Evolutionary conservation across 495 filamentous ascomycete species (phyloP).

Genomic region (Friedmanniomyces endolithicus): DNA sequence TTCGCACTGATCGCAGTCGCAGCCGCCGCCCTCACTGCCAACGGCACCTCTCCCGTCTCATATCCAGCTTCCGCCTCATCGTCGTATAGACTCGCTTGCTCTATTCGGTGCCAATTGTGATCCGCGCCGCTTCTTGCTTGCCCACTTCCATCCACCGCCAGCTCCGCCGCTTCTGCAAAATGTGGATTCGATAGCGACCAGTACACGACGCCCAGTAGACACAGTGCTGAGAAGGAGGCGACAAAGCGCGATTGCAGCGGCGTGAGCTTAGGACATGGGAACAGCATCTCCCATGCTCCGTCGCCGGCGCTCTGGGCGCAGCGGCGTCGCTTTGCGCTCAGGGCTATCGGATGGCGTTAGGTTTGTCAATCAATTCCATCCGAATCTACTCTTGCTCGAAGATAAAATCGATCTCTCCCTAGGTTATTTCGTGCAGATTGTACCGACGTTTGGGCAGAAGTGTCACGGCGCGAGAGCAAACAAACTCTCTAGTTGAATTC

Average conservation of each 20-base stretch:
- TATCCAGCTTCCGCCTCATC: slow-evolving; percentile 12
- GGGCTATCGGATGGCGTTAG: not conserved
- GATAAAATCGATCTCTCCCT: too few relatives aligned
- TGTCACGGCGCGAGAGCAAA: too few relatives aligned
- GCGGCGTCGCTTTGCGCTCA: not conserved
- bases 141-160: slow-evolving; percentile 23
- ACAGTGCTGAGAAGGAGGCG: slow-evolving; percentile 47
- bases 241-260: slow-evolving; percentile 57
- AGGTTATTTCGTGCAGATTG: too few relatives aligned
- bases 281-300: slow-evolving; percentile 7
- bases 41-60: slow-evolving; percentile 16
- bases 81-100: slow-evolving; percentile 22
- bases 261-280: slow-evolving; percentile 40
- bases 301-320: slow-evolving; percentile 4
- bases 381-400: too few relatives aligned
- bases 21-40: not conserved
- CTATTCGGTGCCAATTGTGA: slow-evolving; percentile 37
- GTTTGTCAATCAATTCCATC: too few relatives aligned
- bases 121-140: slow-evolving; percentile 31
- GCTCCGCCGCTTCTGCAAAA: slow-evolving; percentile 48
- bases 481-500: not conserved
- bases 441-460: too few relatives aligned
- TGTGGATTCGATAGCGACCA: slow-evolving; percentile 41
- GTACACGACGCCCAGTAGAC: slow-evolving; percentile 44
- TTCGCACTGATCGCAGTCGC: slow-evolving; percentile 40